Conservation (phyloP, 352 stramenopile genomes). For the Phytopythium aichiense region DNA sequence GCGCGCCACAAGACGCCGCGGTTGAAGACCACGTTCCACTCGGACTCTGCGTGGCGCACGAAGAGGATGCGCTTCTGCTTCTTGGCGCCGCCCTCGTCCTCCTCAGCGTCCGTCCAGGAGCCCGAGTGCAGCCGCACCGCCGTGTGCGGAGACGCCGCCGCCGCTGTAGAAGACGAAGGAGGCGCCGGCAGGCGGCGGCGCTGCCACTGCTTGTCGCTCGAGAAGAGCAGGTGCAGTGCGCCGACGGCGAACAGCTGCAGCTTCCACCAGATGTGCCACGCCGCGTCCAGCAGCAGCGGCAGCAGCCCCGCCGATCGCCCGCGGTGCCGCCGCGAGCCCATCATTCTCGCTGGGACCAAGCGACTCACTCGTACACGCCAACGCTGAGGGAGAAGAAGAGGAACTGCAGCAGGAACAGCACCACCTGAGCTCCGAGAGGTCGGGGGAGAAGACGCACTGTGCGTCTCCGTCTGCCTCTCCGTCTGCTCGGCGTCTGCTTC, state of each 20-base stretch:
- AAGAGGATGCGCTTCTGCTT: conserved; percentile 70
- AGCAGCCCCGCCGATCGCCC: conserved; percentile 10
- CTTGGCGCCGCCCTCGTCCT: conserved; percentile 1
- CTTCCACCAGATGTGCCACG: conserved; percentile 56
- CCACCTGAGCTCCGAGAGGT: neutral
- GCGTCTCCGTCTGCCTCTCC: neutral
- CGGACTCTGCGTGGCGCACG: conserved; percentile 82
- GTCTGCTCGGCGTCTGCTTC: neutral
- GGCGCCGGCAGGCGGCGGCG: neutral
- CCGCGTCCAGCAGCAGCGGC: conserved; percentile 26
- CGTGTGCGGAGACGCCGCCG: neutral
- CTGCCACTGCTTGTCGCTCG: conserved; percentile 57
- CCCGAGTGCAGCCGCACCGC: conserved; percentile 3
- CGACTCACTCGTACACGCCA: neutral
- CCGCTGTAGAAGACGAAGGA: neutral
- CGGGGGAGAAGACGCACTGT: neutral
- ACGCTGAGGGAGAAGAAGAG: neutral
- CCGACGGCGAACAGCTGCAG: conserved; percentile 56
- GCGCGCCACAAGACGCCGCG: conserved; percentile 47
- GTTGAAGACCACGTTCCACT: conserved; percentile 90
- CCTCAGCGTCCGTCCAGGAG: neutral
- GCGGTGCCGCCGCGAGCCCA: neutral
- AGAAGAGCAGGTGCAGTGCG: conserved; percentile 69
- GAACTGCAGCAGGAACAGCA: neutral
- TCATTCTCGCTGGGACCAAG: neutral